These are phyloP conservation scores for Colletotrichum paranaense DNA, from an alignment of 2,329 filamentous ascomycete species.

Conservation along the genomic window DNA sequence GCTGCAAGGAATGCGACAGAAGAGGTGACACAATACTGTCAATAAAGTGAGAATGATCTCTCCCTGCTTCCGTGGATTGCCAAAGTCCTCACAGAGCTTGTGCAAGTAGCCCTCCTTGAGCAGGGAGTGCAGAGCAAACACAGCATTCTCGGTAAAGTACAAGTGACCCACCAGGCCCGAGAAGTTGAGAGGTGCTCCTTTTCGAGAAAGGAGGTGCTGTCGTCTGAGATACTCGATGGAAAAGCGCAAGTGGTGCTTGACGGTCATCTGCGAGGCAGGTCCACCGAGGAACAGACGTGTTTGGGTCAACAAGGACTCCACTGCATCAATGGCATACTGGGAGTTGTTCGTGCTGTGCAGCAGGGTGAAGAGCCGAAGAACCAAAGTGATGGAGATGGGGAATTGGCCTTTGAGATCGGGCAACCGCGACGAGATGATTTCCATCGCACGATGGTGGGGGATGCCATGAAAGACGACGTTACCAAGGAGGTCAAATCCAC, in stretches of 20 bases:
- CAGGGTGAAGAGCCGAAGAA: conserved; percentile 76
- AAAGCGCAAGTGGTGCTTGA: conserved; percentile 82
- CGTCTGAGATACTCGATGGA: conserved; percentile 83
- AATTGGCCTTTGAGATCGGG: conserved; percentile 84
- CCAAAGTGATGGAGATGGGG: conserved; percentile 78
- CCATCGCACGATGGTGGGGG: conserved; percentile 67
- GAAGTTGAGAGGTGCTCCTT: conserved; percentile 77
- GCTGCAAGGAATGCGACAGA: conserved; percentile 67
- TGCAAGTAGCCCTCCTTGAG: conserved; percentile 78
- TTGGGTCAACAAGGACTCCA: conserved; percentile 77
- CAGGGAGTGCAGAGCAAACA: conserved; percentile 81
- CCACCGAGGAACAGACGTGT: conserved; percentile 78
- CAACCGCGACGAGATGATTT: conserved; percentile 78
- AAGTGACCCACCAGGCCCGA: conserved; percentile 77
- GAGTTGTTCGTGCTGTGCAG: conserved; percentile 74
- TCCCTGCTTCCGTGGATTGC: conserved; percentile 53
- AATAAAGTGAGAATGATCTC: conserved; percentile 69
- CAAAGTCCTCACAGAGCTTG: conserved; percentile 68
- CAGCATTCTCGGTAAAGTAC: conserved; percentile 81
- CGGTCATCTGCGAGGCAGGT: conserved; percentile 72
- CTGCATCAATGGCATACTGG: conserved; percentile 68
- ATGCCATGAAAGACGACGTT: conserved; percentile 84
- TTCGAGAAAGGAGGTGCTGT: conserved; percentile 71
- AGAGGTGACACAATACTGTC: conserved; percentile 77
- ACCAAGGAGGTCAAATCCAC: conserved; percentile 83